Base-by-base conservation (phyloP, 495 filamentous ascomycete genomes). In the Podospora tetraspora region DNA sequence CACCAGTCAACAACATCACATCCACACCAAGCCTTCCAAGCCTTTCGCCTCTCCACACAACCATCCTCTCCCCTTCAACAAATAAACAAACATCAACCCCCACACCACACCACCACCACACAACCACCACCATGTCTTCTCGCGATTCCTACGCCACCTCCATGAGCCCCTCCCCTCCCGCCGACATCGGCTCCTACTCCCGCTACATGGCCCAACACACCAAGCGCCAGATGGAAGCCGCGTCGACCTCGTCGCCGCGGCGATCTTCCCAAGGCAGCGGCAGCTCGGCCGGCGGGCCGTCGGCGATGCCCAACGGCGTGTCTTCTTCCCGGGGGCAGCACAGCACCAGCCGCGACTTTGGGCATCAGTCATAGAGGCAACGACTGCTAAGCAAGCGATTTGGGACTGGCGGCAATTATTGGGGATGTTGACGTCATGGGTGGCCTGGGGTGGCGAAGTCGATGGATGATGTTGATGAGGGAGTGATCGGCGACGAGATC, bases 151-250 rank as follows among this genome's bases (percentile, higher is more conserved):
- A 71, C 22, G 57, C 74, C 61, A 76, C 80, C 71, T 70, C 79
- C 29, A 11, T 72, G 12, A 75, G 78, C 0, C 76, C 82, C 19
- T 74, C 81, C 4, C 79, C 81, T 3, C 82, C 82, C 7, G n/a
- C 73, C 60, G 80, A 84, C 63, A 70, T 84, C 21, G 72, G 79
- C 16, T 77, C 76, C 11, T 84, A 84, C 64, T 71, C 80, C 4
- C 78, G 82, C 63, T 79, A 75, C 59, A 84, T 84, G 82, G 81
- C 81, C 64, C 78, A 80, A 58, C 82, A 84, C 68, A 84, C 82
- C 62, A 84, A 84, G 77, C 70, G 79, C 32, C 82, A 84, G 73
- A 84, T 84, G 81, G 80, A 84, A 63, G 78, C 80, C 3, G 77
- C 77, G 61, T 77, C 77, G 23, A 70, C 73, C 62, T 67, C 74